Base-by-base conservation (phyloP, 495 filamentous ascomycete species). In the Amorphotheca resinae region DNA sequence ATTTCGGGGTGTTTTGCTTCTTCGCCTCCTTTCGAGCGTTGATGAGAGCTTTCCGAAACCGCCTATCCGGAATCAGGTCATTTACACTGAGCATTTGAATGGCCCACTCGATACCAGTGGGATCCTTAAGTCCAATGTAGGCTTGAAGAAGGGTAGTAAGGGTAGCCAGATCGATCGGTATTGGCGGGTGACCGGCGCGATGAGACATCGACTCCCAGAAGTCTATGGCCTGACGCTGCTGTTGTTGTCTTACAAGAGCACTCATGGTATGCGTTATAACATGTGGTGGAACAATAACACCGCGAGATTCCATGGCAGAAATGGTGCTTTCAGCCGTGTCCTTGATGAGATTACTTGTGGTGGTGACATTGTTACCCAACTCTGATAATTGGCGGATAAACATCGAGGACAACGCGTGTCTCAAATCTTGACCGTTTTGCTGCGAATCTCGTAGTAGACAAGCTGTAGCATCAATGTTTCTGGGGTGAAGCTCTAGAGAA, bases 221-320 rank as follows among this genome's bases (percentile, higher is more conserved):
- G 2, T 46, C 30, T 39, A 70, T 45, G 2, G 66, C 65, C 8
- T 45, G 58, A 9, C 47, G 46, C 37, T 49, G 49, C 22, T 60
- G 45, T 4, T 57, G 53, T 4, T 55, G 26, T 6, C 41, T 51
- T 8, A 59, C 46, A 34, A 63, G 64, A 21, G 54, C 33, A 11
- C 46, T 33, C 11, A 63, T 61, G 17, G 66, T 64, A 15, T 62
- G 60, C n/a, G 65, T 62, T 8, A 70, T 30, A 9, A 63, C 41
- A 0, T 21, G 21, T 11, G 51, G 32, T 18, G 53, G 28, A 1
- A 72, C 39, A 1, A 18, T 44, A 17, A 70, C 50, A 0, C 56
- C 42, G 5, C 42, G 16, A 6, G 51, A 44, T 40, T 62, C 59
- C 28, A 67, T 57, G 17, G 39, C 49, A 6, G 22, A 20, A 9